Conservation (phyloP, 1,284 basidiomycete genomes). For the Fomitiporia mediterranea region DNA sequence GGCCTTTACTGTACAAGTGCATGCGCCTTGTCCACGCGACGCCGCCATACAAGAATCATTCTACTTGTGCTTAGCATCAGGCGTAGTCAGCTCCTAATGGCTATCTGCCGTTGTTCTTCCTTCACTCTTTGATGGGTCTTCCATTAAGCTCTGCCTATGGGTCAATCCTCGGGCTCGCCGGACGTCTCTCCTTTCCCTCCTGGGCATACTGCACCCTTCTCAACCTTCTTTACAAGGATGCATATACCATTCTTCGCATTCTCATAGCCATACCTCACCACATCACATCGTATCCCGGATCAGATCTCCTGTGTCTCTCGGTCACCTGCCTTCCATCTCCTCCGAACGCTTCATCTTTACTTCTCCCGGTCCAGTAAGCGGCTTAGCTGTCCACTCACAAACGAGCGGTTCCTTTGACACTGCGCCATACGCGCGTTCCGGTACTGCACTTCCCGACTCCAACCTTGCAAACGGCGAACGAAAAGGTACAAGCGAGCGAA, state of each 20-base stretch:
- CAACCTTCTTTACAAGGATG: too few relatives aligned
- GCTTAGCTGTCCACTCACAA: not conserved
- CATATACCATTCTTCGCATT: not conserved
- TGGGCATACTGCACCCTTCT: not conserved
- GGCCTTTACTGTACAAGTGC: not conserved
- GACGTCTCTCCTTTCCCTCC: not conserved
- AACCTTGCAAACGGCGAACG: not conserved
- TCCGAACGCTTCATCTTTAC: not conserved
- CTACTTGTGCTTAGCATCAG: not conserved
- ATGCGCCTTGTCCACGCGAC: not conserved
- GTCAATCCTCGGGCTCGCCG: slow-evolving; percentile 1
- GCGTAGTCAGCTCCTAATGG: not conserved
- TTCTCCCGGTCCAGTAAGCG: too few relatives aligned
- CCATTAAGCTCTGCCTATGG: slow-evolving; percentile 4
- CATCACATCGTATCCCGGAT: not conserved
- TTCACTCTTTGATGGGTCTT: not conserved
- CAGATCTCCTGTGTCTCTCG: too few relatives aligned
- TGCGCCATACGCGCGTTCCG: not conserved
- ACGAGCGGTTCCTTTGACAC: not conserved
- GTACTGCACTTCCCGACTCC: not conserved
- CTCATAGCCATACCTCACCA: not conserved
- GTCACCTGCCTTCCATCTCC: slow-evolving; percentile 2
- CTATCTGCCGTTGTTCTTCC: not conserved
- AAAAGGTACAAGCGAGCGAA: not conserved
- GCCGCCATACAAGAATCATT: not conserved